phyloP scores from a whole-genome alignment of 2,329 filamentous ascomycete genomes.

The Fusarium newnesense region DNA sequence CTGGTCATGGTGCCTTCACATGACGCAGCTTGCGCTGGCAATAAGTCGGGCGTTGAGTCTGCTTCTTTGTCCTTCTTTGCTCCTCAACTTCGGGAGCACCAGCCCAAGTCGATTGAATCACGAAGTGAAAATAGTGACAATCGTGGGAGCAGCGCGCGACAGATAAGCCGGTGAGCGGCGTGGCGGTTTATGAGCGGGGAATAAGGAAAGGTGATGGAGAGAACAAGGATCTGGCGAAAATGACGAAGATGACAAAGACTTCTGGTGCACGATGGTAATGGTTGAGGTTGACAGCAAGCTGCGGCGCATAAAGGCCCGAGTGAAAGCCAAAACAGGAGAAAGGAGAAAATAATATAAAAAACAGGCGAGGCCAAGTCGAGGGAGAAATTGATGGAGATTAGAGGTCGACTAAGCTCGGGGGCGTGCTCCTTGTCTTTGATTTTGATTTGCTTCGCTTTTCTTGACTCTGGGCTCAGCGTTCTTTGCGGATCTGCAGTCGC shows the following conservation, averaged over 20 bases:
- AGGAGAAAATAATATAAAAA: constrained; percentile 10
- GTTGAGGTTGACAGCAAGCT: constrained; percentile 11
- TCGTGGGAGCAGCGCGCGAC: constrained; percentile 15
- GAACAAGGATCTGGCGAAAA: constrained; percentile 38
- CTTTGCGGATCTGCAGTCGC: constrained; percentile 36
- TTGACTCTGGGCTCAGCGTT: constrained; percentile 30
- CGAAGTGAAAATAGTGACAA: constrained; percentile 14
- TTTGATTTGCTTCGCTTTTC: constrained; percentile 36
- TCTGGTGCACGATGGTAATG: constrained; percentile 24
- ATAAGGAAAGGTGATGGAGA: constrained; percentile 22
- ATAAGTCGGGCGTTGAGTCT: constrained; percentile 8
- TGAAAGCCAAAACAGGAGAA: not conserved
- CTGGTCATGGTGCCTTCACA: constrained; percentile 51
- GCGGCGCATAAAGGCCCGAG: constrained; percentile 4
- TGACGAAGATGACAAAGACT: constrained; percentile 40
- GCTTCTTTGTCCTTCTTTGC: constrained; percentile 2
- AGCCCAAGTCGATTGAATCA: constrained; percentile 3
- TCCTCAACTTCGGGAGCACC: constrained; percentile 18
- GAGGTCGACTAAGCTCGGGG: constrained; percentile 15
- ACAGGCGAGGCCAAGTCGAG: constrained; percentile 18
- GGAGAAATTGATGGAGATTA: constrained; percentile 29
- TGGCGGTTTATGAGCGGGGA: constrained; percentile 36
- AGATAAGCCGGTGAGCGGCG: constrained; percentile 25
- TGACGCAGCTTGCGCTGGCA: constrained; percentile 47
- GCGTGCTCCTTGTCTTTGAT: constrained; percentile 35